Conservation (phyloP, 73 alveolate genomes). For the Paramecium caudatum region DNA sequence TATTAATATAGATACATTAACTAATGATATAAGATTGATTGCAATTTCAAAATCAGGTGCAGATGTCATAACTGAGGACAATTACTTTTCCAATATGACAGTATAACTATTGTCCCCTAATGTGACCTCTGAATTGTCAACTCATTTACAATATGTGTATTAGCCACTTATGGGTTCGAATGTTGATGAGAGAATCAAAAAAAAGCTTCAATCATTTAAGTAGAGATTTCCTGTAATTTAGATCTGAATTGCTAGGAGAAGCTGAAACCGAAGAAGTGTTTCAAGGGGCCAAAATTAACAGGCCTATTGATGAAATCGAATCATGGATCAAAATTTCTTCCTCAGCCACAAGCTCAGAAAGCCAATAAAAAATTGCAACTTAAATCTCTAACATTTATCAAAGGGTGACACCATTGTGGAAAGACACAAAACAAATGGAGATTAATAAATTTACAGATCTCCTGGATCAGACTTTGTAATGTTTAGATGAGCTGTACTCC, state of each 20-base stretch:
- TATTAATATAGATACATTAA: slow-evolving; percentile 11
- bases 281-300: neutral
- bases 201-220: slow-evolving; percentile 33
- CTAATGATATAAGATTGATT: slow-evolving; percentile 1
- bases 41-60: slow-evolving; percentile 33
- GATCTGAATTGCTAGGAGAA: neutral
- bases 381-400: slow-evolving; percentile 14
- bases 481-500: slow-evolving; percentile 55
- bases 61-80: slow-evolving; percentile 64
- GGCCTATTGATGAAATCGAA: slow-evolving; percentile 77
- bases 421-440: slow-evolving; percentile 58
- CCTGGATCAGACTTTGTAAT: slow-evolving; percentile 61
- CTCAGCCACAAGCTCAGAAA: slow-evolving; percentile 62
- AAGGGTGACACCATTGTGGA: slow-evolving; percentile 61
- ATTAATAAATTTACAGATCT: slow-evolving; percentile 61
- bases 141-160: slow-evolving; percentile 20
- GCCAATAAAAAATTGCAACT: slow-evolving; percentile 46
- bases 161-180: slow-evolving; percentile 54
- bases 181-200: slow-evolving; percentile 39
- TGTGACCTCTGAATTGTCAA: slow-evolving; percentile 30
- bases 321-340: slow-evolving; percentile 67
- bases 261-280: neutral
- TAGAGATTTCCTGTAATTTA: neutral
- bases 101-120: slow-evolving; percentile 42
- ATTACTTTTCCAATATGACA: slow-evolving; percentile 29